Evolutionary conservation across 2,329 filamentous ascomycete genomes (phyloP).

Genomic region (Pestalotiopsis sp.): DNA sequence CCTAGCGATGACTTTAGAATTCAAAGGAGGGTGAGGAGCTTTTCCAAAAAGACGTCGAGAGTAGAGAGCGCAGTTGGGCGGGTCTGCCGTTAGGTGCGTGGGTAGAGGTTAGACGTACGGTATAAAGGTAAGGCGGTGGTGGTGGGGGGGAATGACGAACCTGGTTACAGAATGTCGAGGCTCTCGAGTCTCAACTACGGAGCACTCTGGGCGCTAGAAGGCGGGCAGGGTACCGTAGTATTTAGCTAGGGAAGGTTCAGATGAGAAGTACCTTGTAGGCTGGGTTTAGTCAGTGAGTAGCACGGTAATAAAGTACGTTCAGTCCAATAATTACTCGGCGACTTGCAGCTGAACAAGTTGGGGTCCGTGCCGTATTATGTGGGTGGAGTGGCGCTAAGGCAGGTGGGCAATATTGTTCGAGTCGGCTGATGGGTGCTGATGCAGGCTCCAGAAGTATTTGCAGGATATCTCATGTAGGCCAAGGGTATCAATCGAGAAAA

Average conservation of each 20-base stretch:
- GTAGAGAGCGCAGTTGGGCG: not conserved
- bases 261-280: not conserved
- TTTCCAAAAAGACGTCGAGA: not conserved
- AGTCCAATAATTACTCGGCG: not conserved
- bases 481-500: not conserved
- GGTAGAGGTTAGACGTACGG: not conserved
- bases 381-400: constrained; percentile 3
- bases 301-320: too few relatives aligned
- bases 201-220: not conserved
- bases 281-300: not conserved
- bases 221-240: not conserved
- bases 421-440: not conserved
- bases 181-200: not conserved
- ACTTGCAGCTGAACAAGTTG: not conserved
- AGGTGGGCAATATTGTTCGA: not conserved
- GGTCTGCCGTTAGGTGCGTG: not conserved
- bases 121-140: not conserved
- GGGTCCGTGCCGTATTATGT: constrained; percentile 1
- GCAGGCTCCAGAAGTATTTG: not conserved
- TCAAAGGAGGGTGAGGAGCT: not conserved
- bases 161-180: not conserved
- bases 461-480: not conserved
- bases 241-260: not conserved
- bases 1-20: not conserved
- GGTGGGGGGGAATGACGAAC: constrained; percentile 1